Evolutionary conservation across 345 rosid genomes (phyloP).

Genomic region (Murraya koenigii): DNA sequence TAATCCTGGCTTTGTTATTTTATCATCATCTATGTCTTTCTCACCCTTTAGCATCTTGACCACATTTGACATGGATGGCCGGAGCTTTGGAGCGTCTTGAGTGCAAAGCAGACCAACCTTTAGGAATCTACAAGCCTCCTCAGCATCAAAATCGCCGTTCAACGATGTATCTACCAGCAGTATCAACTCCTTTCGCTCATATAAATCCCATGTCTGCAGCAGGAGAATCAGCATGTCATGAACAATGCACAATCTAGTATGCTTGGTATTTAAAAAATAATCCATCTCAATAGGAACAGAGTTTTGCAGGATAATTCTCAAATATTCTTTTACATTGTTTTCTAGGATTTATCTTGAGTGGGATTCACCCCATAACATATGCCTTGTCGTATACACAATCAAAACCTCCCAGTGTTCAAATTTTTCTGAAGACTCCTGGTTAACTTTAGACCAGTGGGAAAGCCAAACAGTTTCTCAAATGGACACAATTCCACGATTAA

Average conservation of each 20-base stretch:
- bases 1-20: constrained; percentile 64
- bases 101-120: constrained; percentile 78
- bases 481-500: neutral
- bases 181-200: constrained; percentile 68
- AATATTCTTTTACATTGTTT: neutral
- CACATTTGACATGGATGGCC: constrained; percentile 71
- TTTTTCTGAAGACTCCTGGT: neutral
- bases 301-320: neutral
- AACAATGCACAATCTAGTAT: neutral
- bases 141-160: constrained; percentile 62
- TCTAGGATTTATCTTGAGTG: neutral
- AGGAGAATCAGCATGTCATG: constrained; percentile 9
- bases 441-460: neutral
- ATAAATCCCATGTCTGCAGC: constrained; percentile 81
- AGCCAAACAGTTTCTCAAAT: neutral
- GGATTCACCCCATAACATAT: neutral
- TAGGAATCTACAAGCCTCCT: constrained; percentile 64
- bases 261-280: neutral
- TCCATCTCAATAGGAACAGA: neutral
- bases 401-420: neutral
- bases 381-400: neutral
- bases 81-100: constrained; percentile 66
- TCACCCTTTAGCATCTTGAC: constrained; percentile 56
- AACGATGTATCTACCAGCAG: constrained; percentile 52
- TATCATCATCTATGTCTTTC: constrained; percentile 30